Conservation (phyloP, 768 basidiomycete genomes). For the Vararia minispora region DNA sequence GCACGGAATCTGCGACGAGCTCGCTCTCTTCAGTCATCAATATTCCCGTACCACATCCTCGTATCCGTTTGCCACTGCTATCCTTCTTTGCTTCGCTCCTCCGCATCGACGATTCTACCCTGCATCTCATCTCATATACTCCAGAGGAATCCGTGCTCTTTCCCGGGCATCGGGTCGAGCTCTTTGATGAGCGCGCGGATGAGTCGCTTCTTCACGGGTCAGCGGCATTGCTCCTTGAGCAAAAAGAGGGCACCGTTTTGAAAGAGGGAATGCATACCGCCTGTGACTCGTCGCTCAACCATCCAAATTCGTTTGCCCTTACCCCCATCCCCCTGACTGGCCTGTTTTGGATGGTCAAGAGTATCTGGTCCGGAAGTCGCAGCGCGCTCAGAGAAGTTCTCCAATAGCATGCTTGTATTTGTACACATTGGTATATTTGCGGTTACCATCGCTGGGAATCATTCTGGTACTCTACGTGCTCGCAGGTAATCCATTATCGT, state of each 20-base stretch:
- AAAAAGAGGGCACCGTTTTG: background rate
- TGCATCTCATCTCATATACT: conserved; percentile 25
- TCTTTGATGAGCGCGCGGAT: background rate
- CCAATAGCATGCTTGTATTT: no score
- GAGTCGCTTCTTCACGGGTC: background rate
- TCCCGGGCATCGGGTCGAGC: background rate
- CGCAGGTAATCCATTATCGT: no score
- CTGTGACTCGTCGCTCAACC: background rate
- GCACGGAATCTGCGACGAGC: background rate
- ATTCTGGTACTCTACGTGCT: no score
- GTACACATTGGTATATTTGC: no score
- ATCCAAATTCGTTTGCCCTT: background rate
- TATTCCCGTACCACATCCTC: conserved; percentile 17
- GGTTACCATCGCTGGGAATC: no score
- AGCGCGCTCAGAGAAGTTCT: background rate
- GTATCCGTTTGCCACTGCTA: conserved; percentile 25
- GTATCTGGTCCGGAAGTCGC: conserved; percentile 1
- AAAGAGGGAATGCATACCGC: background rate
- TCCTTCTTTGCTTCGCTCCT: conserved; percentile 27
- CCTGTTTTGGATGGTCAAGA: conserved; percentile 1
- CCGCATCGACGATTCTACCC: conserved; percentile 26
- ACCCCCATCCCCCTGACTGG: background rate
- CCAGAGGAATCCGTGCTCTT: conserved; percentile 24
- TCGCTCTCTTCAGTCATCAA: background rate
- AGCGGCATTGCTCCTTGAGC: background rate